phyloP scores from a whole-genome alignment of 768 basidiomycete species.

The Postia placenta region DNA sequence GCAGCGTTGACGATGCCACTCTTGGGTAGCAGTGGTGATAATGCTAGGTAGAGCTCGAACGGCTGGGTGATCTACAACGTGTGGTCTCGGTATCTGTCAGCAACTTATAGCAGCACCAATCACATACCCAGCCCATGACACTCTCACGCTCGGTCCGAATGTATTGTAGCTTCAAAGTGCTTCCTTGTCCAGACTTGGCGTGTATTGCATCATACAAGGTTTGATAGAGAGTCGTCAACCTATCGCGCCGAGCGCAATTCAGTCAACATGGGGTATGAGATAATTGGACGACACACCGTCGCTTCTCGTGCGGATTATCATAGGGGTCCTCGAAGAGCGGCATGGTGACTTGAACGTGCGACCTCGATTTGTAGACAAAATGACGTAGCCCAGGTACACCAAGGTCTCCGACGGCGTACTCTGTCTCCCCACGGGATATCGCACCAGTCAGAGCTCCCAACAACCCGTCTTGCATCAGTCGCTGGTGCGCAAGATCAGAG shows the following conservation, averaged over 20 bases:
- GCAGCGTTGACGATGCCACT: slow-evolving; percentile 83
- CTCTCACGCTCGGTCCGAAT: slow-evolving; percentile 81
- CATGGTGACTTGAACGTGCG: slow-evolving; percentile 83
- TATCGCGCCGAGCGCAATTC: slow-evolving; percentile 24
- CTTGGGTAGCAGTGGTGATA: slow-evolving; percentile 84
- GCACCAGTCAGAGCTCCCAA: slow-evolving; percentile 44
- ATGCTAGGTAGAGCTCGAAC: slow-evolving; percentile 84
- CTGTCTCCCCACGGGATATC: slow-evolving; percentile 43
- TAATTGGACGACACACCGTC: slow-evolving; percentile 41
- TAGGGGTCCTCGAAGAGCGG: slow-evolving; percentile 89
- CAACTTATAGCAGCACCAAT: background rate
- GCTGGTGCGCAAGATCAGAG: slow-evolving; percentile 33
- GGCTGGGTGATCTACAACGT: slow-evolving; percentile 75
- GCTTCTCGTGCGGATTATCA: slow-evolving; percentile 48
- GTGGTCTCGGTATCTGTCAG: background rate
- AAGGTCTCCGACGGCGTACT: slow-evolving; percentile 67
- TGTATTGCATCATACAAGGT: slow-evolving; percentile 84
- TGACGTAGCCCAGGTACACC: slow-evolving; percentile 89
- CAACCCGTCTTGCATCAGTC: slow-evolving; percentile 55
- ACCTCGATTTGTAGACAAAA: slow-evolving; percentile 90
- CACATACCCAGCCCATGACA: slow-evolving; percentile 89
- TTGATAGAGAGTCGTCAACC: slow-evolving; percentile 85
- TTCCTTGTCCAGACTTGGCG: slow-evolving; percentile 78
- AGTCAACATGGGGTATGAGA: background rate
- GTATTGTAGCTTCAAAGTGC: slow-evolving; percentile 81